Base-by-base conservation (phyloP, 2,329 filamentous ascomycete genomes). In the Diaporthe sp. region DNA sequence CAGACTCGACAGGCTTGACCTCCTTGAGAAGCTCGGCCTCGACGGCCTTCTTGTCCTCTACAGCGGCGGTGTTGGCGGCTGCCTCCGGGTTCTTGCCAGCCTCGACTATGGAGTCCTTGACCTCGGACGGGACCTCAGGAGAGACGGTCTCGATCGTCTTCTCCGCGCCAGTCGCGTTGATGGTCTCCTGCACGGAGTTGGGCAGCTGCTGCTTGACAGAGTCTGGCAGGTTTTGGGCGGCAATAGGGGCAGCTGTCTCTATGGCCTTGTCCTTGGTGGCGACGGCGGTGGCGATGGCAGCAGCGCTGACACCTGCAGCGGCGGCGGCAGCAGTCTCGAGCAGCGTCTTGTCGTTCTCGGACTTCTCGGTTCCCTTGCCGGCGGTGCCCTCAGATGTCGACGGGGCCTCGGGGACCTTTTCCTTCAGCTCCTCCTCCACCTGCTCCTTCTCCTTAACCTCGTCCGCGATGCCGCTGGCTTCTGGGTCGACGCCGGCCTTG, bases 21-120 rank as follows among this genome's bases (percentile, higher is more conserved):
- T 94, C 90, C 78, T 91, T 88, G 65, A 95, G 86, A 12, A 97
- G 87, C 85, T 98, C 93, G 37, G 90, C 84, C 86, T 97, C 95
- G 7, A 95, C 88, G 13, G 87, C 88, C 82, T 90, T 91, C 90
- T 97, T 97, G 79, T 96, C 94, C 77, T 89, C 85, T 9, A 97
- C 94, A 25, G 92, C 93, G 73, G 88, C 88, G 2, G 91, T 86
- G 83, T 92, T 93, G 73, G 90, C 89, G 49, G 93, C 90, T 46
- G 94, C 94, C 84, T 97, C 95, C 12, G 94, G 93, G 76, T 86
- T 87, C 80, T 88, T 83, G 73, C 91, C 89, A 31, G 93, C 89
- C 80, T 89, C 87, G 53, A 84, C 81, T 65, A 92, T 89, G 10
- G 90, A 91, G 78, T 90, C 86, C 83, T 89, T 89, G 25, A 92